Percentiles rank a stretch among this genome's conserved stretches.
Conservation (phyloP, 2,329 filamentous ascomycete species). For the Calonectria fujianensis region DNA sequence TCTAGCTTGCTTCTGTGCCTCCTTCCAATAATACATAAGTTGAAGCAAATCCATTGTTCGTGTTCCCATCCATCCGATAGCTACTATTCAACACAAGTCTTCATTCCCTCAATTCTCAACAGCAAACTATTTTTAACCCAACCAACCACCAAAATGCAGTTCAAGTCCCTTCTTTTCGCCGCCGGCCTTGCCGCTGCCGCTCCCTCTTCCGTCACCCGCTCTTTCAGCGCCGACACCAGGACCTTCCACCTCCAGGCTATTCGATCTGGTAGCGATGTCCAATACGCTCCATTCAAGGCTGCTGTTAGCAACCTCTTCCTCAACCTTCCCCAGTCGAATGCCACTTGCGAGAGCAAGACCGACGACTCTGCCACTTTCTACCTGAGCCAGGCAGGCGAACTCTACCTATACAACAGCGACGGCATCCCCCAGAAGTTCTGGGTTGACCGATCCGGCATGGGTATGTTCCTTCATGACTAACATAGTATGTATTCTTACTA, state of each 20-base stretch:
- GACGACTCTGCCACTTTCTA: conserved; percentile 9
- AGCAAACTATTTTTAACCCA: rapidly evolving
- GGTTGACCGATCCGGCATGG: conserved; percentile 14
- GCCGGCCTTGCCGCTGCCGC: conserved; percentile 9
- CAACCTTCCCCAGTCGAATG: not conserved
- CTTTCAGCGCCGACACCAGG: conserved; percentile 8
- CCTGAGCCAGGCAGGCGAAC: not conserved
- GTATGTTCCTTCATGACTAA: not conserved
- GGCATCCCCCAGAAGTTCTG: not conserved
- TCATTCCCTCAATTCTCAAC: not conserved
- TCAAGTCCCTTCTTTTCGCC: conserved; percentile 1
- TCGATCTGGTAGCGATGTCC: conserved; percentile 7
- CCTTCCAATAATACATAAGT: not conserved
- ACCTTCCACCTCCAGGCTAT: conserved; percentile 3
- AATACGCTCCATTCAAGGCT: conserved; percentile 1
- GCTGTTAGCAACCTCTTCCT: not conserved
- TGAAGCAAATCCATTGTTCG: not conserved
- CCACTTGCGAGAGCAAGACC: not conserved
- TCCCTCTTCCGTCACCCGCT: conserved; percentile 12
- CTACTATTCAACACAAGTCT: not conserved
- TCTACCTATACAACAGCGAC: conserved; percentile 3
- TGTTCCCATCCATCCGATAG: not conserved
- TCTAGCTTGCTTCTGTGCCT: not conserved
- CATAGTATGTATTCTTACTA: not conserved
- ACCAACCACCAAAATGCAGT: not conserved